Evolutionary conservation across 2,329 filamentous ascomycete species (phyloP).

Genomic region (Penicillium paneum): DNA sequence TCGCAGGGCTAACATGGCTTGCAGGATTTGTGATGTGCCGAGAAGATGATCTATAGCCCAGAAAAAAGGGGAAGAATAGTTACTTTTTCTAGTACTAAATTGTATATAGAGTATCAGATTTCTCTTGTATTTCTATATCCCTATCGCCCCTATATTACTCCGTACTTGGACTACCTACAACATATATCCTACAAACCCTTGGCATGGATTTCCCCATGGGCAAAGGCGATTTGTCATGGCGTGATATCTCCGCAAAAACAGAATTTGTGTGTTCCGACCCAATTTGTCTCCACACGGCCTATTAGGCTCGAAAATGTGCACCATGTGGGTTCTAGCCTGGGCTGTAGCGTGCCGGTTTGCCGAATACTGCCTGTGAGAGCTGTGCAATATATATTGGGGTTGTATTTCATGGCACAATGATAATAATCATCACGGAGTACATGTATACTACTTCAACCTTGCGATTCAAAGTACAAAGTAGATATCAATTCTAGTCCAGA

Average conservation of each 20-base stretch:
- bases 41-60: background rate
- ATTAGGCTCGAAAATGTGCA: background rate
- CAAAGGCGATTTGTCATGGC: background rate
- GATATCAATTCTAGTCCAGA: background rate
- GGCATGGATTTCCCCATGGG: conserved; percentile 1
- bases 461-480: background rate
- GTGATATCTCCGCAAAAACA: background rate
- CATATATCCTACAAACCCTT: background rate
- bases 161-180: no score
- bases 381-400: no score
- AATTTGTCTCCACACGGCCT: background rate
- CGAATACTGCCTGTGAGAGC: conserved; percentile 16
- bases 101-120: background rate
- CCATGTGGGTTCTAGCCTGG: conserved; percentile 3
- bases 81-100: background rate
- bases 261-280: background rate
- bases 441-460: no score
- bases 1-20: background rate
- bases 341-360: conserved; percentile 34
- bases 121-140: background rate
- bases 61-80: background rate
- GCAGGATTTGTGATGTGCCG: background rate
- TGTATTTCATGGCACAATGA: no score
- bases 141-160: no score
- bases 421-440: no score